Percentiles rank a stretch among this genome's conserved stretches.
phyloP scores from a whole-genome alignment of 2,329 filamentous ascomycete species.

The Beauveria sp. region DNA sequence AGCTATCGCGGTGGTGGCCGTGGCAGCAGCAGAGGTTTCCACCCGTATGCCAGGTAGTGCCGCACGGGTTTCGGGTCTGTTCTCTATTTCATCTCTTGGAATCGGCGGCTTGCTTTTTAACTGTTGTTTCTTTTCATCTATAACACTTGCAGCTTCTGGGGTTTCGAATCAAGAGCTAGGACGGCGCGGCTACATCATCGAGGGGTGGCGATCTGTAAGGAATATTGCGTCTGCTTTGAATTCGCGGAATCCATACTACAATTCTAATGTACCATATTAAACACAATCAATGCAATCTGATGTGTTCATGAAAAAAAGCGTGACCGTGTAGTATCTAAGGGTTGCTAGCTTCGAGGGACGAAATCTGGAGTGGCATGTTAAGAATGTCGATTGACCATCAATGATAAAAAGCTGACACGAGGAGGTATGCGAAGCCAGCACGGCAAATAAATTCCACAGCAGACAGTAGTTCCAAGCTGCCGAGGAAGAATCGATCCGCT shows the following conservation, averaged over 20 bases:
- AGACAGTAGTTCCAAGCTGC: constrained; percentile 26
- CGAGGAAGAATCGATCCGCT: constrained; percentile 33
- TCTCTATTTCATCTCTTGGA: not conserved
- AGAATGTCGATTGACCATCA: not conserved
- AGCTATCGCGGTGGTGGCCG: constrained; percentile 90
- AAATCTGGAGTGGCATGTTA: no score
- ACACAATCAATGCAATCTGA: not conserved
- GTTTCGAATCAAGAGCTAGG: not conserved
- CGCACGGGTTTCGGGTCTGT: not conserved
- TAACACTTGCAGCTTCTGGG: not conserved
- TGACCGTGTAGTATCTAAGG: not conserved
- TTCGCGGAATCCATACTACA: not conserved
- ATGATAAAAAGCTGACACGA: not conserved
- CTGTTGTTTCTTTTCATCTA: not conserved
- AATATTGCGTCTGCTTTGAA: not conserved
- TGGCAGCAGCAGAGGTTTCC: constrained; percentile 66
- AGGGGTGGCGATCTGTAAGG: not conserved
- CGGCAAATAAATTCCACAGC: not conserved
- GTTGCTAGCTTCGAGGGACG: not conserved
- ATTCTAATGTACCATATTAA: not conserved
- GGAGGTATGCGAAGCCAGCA: not conserved
- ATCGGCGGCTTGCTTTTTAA: not conserved
- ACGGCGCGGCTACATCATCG: not conserved
- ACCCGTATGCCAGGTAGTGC: constrained; percentile 57
- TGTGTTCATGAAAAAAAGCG: not conserved